Percentiles rank a stretch among this genome's conserved stretches.
Evolutionary conservation across 2,329 filamentous ascomycete species (phyloP).

Genomic region (Achaetomium macrosporum): DNA sequence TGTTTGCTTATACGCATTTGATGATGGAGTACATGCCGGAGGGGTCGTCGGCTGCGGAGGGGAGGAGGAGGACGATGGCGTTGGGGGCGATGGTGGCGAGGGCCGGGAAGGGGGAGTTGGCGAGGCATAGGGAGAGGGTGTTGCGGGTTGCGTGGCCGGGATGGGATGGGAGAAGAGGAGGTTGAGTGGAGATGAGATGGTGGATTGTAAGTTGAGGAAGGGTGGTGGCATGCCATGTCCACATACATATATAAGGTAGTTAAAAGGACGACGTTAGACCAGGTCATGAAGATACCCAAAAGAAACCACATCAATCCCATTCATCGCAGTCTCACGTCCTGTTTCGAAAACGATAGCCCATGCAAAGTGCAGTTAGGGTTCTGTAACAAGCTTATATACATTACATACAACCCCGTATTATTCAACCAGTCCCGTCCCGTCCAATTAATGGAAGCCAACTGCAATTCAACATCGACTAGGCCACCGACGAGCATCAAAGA

Average conservation of each 20-base stretch:
- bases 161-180: conserved; percentile 1
- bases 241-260: neutral
- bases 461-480: too few relatives aligned
- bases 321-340: too few relatives aligned
- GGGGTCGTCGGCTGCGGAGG: conserved; percentile 53
- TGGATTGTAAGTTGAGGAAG: neutral
- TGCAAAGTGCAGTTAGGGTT: too few relatives aligned
- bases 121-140: conserved; percentile 33
- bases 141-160: conserved; percentile 26
- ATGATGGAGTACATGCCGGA: conserved; percentile 46
- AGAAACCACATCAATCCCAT: neutral
- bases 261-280: neutral
- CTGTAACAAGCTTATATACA: too few relatives aligned
- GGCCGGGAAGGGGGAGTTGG: conserved; percentile 20
- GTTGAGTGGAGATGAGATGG: neutral
- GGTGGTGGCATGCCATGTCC: neutral
- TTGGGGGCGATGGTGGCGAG: conserved; percentile 17
- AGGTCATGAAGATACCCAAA: neutral
- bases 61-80: neutral
- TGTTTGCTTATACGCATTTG: conserved; percentile 86
- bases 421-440: too few relatives aligned
- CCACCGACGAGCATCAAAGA: too few relatives aligned
- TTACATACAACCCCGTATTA: too few relatives aligned
- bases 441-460: too few relatives aligned
- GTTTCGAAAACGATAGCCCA: too few relatives aligned